Percentiles rank a stretch among this genome's conserved stretches.
phyloP scores from a whole-genome alignment of 768 basidiomycete species.

The Goffeauzyma gilvescens region DNA sequence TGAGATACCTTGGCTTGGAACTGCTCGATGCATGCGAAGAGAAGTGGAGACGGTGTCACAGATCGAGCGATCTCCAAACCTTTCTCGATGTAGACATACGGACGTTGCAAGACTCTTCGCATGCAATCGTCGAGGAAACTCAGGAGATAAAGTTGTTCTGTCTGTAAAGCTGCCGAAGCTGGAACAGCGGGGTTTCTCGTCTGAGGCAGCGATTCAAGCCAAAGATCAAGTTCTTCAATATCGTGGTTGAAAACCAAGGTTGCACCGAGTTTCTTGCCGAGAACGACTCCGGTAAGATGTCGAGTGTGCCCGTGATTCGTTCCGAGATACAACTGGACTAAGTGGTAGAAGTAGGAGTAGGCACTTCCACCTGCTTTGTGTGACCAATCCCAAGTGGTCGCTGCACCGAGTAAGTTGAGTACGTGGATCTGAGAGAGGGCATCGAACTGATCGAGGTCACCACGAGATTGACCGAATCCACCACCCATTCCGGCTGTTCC shows the following conservation, averaged over 20 bases:
- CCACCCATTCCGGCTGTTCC: conserved; percentile 31
- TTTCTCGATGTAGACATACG: conserved; percentile 70
- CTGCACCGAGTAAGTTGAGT: conserved; percentile 51
- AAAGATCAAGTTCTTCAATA: conserved; percentile 48
- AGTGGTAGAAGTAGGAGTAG: conserved; percentile 51
- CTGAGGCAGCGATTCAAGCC: conserved; percentile 49
- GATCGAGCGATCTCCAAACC: conserved; percentile 11
- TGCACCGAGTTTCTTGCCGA: conserved; percentile 46
- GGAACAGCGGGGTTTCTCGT: conserved; percentile 40
- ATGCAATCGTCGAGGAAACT: conserved; percentile 70
- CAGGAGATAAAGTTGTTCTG: conserved; percentile 42
- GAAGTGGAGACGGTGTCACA: conserved; percentile 45
- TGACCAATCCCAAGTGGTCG: conserved; percentile 61
- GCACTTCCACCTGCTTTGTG: conserved; percentile 46
- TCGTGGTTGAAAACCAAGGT: conserved; percentile 68
- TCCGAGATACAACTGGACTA: conserved; percentile 46
- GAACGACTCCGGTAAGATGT: conserved; percentile 38
- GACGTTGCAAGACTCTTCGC: conserved; percentile 59
- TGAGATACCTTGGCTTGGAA: conserved; percentile 47
- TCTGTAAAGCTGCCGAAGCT: conserved; percentile 36
- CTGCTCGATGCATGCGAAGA: conserved; percentile 67
- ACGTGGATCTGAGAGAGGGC: conserved; percentile 59
- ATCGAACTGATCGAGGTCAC: conserved; percentile 36
- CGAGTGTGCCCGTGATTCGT: conserved; percentile 41
- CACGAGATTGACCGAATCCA: conserved; percentile 31